Evolutionary conservation across 495 filamentous ascomycete genomes (phyloP).

Genomic region (Bombardia bombarda): DNA sequence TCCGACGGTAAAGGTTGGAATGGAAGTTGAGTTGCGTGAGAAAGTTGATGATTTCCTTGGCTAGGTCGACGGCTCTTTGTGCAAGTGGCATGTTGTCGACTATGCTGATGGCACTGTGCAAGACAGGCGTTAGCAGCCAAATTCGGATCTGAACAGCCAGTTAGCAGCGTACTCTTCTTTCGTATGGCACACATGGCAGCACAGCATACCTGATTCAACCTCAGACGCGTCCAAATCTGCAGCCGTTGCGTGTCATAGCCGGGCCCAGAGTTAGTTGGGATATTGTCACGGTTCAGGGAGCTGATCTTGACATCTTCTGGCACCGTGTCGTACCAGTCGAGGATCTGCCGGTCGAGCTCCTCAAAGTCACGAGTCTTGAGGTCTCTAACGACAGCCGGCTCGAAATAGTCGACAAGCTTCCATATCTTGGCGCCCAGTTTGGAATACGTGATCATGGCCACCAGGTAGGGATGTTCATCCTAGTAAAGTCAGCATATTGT

Average conservation of each 20-base stretch:
- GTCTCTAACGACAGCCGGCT: slow-evolving; percentile 41
- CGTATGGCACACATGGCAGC: no score
- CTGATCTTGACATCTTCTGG: slow-evolving; percentile 27
- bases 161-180: no score
- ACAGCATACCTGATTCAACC: no score
- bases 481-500: slow-evolving; percentile 19
- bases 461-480: slow-evolving; percentile 64
- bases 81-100: slow-evolving; percentile 60
- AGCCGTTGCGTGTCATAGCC: no score
- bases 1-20: slow-evolving; percentile 71
- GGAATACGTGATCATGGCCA: slow-evolving; percentile 71
- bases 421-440: slow-evolving; percentile 73
- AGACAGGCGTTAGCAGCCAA: slow-evolving; percentile 71
- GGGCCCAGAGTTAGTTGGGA: no score
- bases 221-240: slow-evolving; percentile 56
- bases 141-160: slow-evolving; percentile 81
- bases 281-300: no score
- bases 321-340: slow-evolving; percentile 60
- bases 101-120: slow-evolving; percentile 71
- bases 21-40: slow-evolving; percentile 68
- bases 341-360: slow-evolving; percentile 66
- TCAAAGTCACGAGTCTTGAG: slow-evolving; percentile 57
- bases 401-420: slow-evolving; percentile 54
- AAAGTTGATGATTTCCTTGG: slow-evolving; percentile 71
- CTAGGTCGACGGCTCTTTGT: slow-evolving; percentile 63